These are phyloP conservation scores for Delitschia confertaspora DNA, from an alignment of 495 filamentous ascomycete species.

Conservation along the genomic window DNA sequence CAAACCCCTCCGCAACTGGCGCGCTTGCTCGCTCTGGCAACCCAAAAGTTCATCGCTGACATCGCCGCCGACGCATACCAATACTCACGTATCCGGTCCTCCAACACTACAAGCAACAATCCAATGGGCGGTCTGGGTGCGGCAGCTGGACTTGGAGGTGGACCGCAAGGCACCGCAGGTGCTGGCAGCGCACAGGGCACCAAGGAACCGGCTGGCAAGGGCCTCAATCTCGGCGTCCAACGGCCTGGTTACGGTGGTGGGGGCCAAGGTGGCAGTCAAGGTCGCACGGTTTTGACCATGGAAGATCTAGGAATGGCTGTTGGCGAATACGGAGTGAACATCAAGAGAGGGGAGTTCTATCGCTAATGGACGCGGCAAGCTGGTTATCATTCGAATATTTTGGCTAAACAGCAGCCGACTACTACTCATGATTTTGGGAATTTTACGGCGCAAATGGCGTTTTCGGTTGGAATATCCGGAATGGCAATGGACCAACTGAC, in stretches of 20 bases:
- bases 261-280: constrained; percentile 80
- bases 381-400: no score
- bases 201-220: constrained; percentile 35
- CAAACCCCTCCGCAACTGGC: constrained; percentile 80
- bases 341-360: constrained; percentile 96
- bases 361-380: constrained; percentile 56
- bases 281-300: constrained; percentile 94
- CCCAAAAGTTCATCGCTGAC: constrained; percentile 96
- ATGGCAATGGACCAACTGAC: no score
- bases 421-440: no score
- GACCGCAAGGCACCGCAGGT: constrained; percentile 44
- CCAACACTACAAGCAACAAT: constrained; percentile 73
- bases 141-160: constrained; percentile 59
- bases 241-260: constrained; percentile 87
- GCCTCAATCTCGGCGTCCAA: constrained; percentile 72
- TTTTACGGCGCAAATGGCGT: no score
- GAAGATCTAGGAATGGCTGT: constrained; percentile 98
- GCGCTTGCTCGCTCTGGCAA: constrained; percentile 86
- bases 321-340: constrained; percentile 92
- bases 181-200: constrained; percentile 47
- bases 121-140: constrained; percentile 79
- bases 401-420: no score
- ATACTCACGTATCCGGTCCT: constrained; percentile 86
- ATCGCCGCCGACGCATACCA: constrained; percentile 97
- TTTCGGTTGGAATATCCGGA: no score